These are phyloP conservation scores for Podaxis pistillaris DNA, from an alignment of 768 basidiomycete species.

Conservation along the genomic window DNA sequence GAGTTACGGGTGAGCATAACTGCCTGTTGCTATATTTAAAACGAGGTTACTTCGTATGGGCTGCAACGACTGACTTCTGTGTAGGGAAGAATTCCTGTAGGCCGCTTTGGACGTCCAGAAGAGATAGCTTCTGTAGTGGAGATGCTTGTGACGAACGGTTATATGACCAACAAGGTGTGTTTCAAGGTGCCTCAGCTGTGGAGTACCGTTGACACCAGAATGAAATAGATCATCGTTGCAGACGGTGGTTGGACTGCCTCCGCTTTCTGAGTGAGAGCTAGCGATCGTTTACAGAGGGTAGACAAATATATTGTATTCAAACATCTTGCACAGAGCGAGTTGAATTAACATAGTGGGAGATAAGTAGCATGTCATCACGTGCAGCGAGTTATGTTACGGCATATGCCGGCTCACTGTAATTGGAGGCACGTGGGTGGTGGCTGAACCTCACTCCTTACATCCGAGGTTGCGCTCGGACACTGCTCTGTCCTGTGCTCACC, in stretches of 20 bases:
- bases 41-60: not conserved
- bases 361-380: slow-evolving; percentile 4
- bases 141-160: slow-evolving; percentile 46
- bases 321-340: not conserved
- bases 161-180: slow-evolving; percentile 57
- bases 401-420: slow-evolving; percentile 23
- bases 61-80: not conserved
- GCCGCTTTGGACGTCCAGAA: slow-evolving; percentile 47
- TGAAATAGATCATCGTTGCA: slow-evolving; percentile 39
- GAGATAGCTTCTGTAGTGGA: slow-evolving; percentile 54
- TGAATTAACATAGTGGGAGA: not conserved
- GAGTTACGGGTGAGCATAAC: slow-evolving; percentile 16
- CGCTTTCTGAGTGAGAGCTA: slow-evolving; percentile 27
- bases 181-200: not conserved
- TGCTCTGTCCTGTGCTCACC: slow-evolving; percentile 25
- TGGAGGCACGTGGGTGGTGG: slow-evolving; percentile 31
- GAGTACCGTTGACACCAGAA: not conserved
- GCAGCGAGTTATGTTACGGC: slow-evolving; percentile 22
- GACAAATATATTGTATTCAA: not conserved
- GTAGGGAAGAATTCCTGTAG: slow-evolving; percentile 48
- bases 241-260: slow-evolving; percentile 46
- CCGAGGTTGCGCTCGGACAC: slow-evolving; percentile 26
- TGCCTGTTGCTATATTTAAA: not conserved
- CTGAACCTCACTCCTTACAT: slow-evolving; percentile 32
- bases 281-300: not conserved